A percentile compares a stretch with the other conserved stretches of the same genome.
Conservation (phyloP, 2,329 filamentous ascomycete genomes). For the Cercospora berteroae region DNA sequence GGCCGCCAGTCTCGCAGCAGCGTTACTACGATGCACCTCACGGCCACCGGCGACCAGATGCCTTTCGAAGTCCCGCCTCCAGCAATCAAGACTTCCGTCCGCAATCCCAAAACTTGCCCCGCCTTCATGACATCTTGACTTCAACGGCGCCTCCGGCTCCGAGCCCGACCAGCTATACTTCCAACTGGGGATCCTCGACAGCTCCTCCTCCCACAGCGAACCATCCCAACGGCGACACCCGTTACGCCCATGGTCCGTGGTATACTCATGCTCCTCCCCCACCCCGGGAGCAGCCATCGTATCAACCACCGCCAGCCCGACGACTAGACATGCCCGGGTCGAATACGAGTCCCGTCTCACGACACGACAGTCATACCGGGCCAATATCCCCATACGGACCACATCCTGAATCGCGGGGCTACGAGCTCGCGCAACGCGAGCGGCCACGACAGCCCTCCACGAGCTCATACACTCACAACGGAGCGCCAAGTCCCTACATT, state of each 20-base stretch:
- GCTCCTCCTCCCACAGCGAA: constrained; percentile 14
- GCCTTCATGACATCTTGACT: constrained; percentile 35
- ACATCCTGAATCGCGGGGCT: constrained; percentile 27
- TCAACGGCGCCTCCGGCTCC: constrained; percentile 19
- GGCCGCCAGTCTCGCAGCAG: constrained; percentile 25
- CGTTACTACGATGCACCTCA: constrained; percentile 21
- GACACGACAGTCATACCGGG: constrained; percentile 24
- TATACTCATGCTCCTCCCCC: constrained; percentile 28
- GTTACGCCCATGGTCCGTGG: constrained; percentile 19
- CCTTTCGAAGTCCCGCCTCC: constrained; percentile 19
- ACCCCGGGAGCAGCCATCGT: constrained; percentile 21
- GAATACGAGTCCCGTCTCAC: constrained; percentile 31
- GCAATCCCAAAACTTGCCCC: constrained; percentile 31
- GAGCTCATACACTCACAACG: constrained; percentile 28
- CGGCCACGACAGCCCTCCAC: constrained; percentile 25
- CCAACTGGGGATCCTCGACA: constrained; percentile 19
- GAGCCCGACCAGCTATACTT: constrained; percentile 16
- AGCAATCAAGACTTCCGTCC: constrained; percentile 25
- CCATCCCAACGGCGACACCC: constrained; percentile 23
- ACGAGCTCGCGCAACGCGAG: constrained; percentile 24
- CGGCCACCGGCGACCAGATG: constrained; percentile 21
- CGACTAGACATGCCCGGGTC: constrained; percentile 34
- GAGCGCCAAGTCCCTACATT: constrained; percentile 31
- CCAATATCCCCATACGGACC: constrained; percentile 29
- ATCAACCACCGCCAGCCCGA: constrained; percentile 21